phyloP scores from a whole-genome alignment of 257 asterid species.

The Solanum clarkiae region DNA sequence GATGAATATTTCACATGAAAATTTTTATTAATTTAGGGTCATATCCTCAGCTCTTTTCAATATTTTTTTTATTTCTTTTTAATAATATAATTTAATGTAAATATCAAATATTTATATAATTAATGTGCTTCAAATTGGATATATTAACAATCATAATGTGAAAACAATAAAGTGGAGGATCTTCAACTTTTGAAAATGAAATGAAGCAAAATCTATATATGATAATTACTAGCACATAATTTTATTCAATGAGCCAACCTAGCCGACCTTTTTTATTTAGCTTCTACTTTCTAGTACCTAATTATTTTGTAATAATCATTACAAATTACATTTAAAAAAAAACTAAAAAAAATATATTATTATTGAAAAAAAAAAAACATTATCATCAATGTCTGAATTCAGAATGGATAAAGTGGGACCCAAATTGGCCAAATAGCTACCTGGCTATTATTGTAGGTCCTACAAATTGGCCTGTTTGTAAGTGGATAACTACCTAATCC shows the following conservation, averaged over 20 bases:
- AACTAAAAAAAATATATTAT: not conserved
- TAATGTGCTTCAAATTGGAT: not conserved
- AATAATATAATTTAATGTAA: not conserved
- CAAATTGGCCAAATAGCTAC: not conserved
- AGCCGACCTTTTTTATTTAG: not conserved
- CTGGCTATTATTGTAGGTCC: not conserved
- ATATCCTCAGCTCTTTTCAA: not conserved
- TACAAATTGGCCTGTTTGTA: not conserved
- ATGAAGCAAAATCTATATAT: not conserved
- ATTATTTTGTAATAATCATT: not conserved
- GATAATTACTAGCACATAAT: not conserved
- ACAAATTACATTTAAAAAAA: not conserved
- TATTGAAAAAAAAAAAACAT: not conserved
- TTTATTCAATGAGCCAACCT: not conserved
- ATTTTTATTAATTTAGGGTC: too few relatives aligned
- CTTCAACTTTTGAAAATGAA: not conserved
- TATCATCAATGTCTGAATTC: not conserved
- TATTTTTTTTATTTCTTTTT: too few relatives aligned
- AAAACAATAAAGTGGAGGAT: not conserved
- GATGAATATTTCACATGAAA: too few relatives aligned
- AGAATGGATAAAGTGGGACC: conserved; percentile 9
- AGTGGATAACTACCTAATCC: conserved; percentile 5
- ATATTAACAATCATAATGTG: not conserved
- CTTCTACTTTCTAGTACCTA: not conserved
- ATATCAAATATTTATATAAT: not conserved